Evolutionary conservation across 345 rosid genomes (phyloP).

Genomic region (Clausena lansium): DNA sequence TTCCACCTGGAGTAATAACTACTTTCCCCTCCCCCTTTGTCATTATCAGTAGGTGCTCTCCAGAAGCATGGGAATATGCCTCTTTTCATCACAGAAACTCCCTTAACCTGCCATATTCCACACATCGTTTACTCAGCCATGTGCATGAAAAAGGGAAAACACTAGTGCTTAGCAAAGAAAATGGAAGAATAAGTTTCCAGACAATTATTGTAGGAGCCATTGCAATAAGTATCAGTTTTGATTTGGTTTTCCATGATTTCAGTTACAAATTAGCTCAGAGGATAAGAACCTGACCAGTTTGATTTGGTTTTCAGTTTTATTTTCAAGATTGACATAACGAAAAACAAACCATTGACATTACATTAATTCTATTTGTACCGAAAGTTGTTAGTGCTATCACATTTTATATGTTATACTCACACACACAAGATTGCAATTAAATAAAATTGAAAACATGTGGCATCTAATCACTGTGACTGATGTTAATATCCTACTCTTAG

Average conservation of each 20-base stretch:
- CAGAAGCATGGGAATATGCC: conserved; percentile 90
- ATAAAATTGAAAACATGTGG: too few species aligned
- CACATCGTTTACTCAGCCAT: not conserved
- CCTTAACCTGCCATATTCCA: conserved; percentile 55
- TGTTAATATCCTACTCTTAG: too few species aligned
- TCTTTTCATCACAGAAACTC: conserved; percentile 60
- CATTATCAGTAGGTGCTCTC: conserved; percentile 97
- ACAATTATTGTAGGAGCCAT: not conserved
- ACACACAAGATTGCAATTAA: not conserved
- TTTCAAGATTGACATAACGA: not conserved
- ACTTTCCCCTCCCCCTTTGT: conserved; percentile 76
- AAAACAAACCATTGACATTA: not conserved
- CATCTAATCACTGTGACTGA: too few species aligned
- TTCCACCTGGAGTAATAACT: conserved; percentile 89
- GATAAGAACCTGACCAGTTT: too few species aligned
- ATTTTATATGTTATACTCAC: not conserved
- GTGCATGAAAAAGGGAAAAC: not conserved
- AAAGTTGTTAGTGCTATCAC: not conserved
- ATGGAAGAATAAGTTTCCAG: not conserved
- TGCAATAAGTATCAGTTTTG: not conserved
- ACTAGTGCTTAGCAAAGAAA: not conserved
- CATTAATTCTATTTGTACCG: not conserved
- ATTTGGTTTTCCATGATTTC: too few species aligned
- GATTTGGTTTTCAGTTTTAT: not conserved
- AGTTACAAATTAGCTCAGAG: too few species aligned